Evolutionary conservation across 805 yeast species (phyloP).

Genomic region (Candida loeiensis): DNA sequence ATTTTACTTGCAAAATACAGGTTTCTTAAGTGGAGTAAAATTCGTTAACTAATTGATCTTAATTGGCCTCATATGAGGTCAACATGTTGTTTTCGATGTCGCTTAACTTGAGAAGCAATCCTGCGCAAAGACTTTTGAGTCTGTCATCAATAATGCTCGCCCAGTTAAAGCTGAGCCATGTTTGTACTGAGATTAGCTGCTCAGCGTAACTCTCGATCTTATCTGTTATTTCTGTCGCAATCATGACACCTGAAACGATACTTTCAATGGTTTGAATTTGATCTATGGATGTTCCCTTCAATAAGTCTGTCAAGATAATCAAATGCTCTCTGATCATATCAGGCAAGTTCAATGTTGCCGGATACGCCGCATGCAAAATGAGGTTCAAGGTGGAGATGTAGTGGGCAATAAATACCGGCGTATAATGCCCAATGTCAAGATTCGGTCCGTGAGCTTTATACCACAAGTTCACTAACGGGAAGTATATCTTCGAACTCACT

Average conservation of each 20-base stretch:
- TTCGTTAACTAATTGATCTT: too few relatives aligned
- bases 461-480: slow-evolving; percentile 55
- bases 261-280: slow-evolving; percentile 37
- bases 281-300: slow-evolving; percentile 19
- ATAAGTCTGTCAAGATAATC: slow-evolving; percentile 26
- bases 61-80: too few relatives aligned
- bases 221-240: slow-evolving; percentile 34
- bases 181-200: slow-evolving; percentile 19
- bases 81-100: slow-evolving; percentile 7
- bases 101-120: slow-evolving; percentile 30
- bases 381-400: slow-evolving; percentile 56
- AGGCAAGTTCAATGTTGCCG: slow-evolving; percentile 44
- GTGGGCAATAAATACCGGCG: slow-evolving; percentile 54
- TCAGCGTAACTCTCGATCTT: slow-evolving; percentile 23
- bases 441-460: slow-evolving; percentile 38
- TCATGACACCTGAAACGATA: slow-evolving; percentile 33
- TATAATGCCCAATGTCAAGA: slow-evolving; percentile 49
- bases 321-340: slow-evolving; percentile 60
- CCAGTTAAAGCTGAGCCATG: slow-evolving; percentile 30
- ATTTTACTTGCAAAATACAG: too few relatives aligned
- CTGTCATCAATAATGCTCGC: slow-evolving; percentile 34
- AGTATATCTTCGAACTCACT: slow-evolving; percentile 45
- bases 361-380: slow-evolving; percentile 56
- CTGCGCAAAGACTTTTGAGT: slow-evolving; percentile 39
- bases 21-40: too few relatives aligned